phyloP scores from a whole-genome alignment of 2,329 filamentous ascomycete species.

The Colletotrichum echinochloae region DNA sequence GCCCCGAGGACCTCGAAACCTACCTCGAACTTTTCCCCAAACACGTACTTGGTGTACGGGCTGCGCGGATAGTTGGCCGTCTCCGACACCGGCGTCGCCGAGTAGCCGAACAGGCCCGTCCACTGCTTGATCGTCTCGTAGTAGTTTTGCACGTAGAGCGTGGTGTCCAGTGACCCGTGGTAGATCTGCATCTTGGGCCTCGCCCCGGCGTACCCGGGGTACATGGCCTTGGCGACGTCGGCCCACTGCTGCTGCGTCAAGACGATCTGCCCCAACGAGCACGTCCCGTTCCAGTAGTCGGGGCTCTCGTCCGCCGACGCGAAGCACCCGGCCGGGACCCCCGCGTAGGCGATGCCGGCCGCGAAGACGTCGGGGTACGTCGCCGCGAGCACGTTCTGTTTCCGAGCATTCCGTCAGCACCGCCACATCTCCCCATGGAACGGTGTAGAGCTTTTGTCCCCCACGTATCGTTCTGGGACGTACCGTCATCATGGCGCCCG shows the following conservation, averaged over 20 bases:
- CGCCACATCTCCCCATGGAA: too few relatives aligned
- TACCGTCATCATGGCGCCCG: constrained; percentile 66
- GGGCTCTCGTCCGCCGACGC: constrained; percentile 53
- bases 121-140: constrained; percentile 69
- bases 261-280: constrained; percentile 62
- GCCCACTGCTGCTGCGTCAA: constrained; percentile 57
- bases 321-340: constrained; percentile 69
- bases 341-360: constrained; percentile 63
- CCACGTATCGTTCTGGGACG: neutral
- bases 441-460: too few relatives aligned
- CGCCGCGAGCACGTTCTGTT: constrained; percentile 60
- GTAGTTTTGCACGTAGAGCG: constrained; percentile 65
- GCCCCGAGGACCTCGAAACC: neutral
- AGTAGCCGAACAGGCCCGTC: constrained; percentile 62
- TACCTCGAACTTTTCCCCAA: constrained; percentile 50
- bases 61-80: constrained; percentile 50
- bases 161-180: constrained; percentile 65
- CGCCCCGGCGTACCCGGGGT: constrained; percentile 61
- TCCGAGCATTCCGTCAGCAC: neutral
- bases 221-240: constrained; percentile 58
- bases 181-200: constrained; percentile 70
- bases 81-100: constrained; percentile 47
- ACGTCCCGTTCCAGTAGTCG: constrained; percentile 66
- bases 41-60: constrained; percentile 55
- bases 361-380: constrained; percentile 68